phyloP scores from a whole-genome alignment of 768 basidiomycete species.

The Boletus pseudopeckii region DNA sequence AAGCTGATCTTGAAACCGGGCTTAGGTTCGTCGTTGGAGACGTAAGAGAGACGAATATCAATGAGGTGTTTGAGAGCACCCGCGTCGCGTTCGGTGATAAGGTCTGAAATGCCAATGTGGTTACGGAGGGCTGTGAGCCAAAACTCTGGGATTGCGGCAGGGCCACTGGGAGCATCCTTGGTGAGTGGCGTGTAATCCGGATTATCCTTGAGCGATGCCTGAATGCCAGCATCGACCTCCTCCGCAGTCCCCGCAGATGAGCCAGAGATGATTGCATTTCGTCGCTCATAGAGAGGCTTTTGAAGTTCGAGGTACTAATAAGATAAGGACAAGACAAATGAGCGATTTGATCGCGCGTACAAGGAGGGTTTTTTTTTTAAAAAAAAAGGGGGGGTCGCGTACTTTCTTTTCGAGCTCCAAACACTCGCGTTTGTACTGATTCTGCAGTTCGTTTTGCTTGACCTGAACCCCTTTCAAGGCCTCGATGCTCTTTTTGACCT shows the following conservation, averaged over 20 bases:
- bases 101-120: slow-evolving; percentile 78
- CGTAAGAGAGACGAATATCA: slow-evolving; percentile 80
- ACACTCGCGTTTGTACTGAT: slow-evolving; percentile 90
- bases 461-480: slow-evolving; percentile 92
- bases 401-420: slow-evolving; percentile 96
- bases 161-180: slow-evolving; percentile 43
- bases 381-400: slow-evolving; percentile 16
- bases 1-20: slow-evolving; percentile 93
- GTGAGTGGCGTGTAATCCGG: slow-evolving; percentile 62
- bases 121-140: slow-evolving; percentile 97
- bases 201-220: slow-evolving; percentile 71
- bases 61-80: slow-evolving; percentile 77
- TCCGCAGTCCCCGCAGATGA: slow-evolving; percentile 66
- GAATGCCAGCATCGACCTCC: slow-evolving; percentile 80
- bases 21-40: slow-evolving; percentile 58
- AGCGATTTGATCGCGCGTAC: slow-evolving; percentile 13
- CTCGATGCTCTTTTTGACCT: slow-evolving; percentile 82
- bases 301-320: slow-evolving; percentile 69
- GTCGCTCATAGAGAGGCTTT: slow-evolving; percentile 83
- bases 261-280: slow-evolving; percentile 81
- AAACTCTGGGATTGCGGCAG: slow-evolving; percentile 78
- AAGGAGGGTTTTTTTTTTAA: slow-evolving; percentile 5
- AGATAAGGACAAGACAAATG: background rate
- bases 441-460: slow-evolving; percentile 87
- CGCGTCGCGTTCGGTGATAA: slow-evolving; percentile 92